These are phyloP conservation scores for Cordyceps militaris DNA, from an alignment of 2,329 filamentous ascomycete genomes.

Conservation along the genomic window DNA sequence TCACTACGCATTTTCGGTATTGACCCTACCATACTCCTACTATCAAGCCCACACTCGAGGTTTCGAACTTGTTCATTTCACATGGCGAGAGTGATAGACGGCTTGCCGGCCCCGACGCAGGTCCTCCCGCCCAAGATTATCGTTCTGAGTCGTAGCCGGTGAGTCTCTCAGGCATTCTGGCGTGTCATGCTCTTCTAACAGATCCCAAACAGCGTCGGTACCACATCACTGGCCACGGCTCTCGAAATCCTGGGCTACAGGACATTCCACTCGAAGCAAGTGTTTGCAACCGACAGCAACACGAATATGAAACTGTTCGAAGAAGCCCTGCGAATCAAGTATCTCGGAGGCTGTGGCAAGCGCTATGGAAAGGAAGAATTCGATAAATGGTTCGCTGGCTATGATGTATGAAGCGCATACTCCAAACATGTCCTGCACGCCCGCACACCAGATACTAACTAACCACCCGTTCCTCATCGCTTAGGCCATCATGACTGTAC, in stretches of 20 bases:
- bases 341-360: constrained; percentile 20
- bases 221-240: constrained; percentile 27
- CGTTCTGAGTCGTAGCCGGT: constrained; percentile 31
- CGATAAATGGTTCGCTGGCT: constrained; percentile 33
- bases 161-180: constrained; percentile 4
- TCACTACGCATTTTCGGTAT: no score
- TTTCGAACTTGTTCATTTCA: neutral
- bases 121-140: constrained; percentile 23
- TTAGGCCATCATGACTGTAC: neutral
- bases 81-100: neutral
- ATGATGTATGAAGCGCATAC: constrained; percentile 23
- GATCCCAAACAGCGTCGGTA: constrained; percentile 24
- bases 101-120: neutral
- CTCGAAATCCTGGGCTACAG: constrained; percentile 28
- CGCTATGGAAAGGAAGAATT: constrained; percentile 30
- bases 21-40: no score
- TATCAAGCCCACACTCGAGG: no score
- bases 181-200: neutral
- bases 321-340: constrained; percentile 25
- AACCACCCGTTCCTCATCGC: neutral
- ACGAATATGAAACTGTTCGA: constrained; percentile 21
- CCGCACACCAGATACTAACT: neutral
- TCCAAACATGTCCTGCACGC: neutral
- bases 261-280: constrained; percentile 28
- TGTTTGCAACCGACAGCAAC: constrained; percentile 20